These are phyloP conservation scores for Salvia miltiorrhiza DNA, from an alignment of 257 asterid species.

Conservation along the genomic window DNA sequence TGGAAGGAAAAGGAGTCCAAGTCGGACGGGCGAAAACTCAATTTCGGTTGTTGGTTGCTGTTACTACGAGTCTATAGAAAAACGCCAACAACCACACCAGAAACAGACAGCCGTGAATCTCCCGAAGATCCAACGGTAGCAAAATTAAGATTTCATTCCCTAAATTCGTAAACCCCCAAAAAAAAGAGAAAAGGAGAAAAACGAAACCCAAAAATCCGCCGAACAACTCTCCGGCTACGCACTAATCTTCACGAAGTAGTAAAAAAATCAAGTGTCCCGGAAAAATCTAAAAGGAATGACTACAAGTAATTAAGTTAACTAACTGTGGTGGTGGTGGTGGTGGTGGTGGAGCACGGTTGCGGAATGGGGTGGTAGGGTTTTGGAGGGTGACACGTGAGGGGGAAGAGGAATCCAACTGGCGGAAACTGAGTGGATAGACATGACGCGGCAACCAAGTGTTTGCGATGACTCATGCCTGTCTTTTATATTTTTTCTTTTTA, in stretches of 20 bases:
- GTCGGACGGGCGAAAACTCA: conserved; percentile 13
- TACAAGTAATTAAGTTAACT: background rate
- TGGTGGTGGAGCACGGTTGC: conserved; percentile 21
- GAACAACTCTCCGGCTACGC: background rate
- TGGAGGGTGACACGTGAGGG: conserved; percentile 58
- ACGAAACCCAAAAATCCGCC: conserved; percentile 1
- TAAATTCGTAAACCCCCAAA: background rate
- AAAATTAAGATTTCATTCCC: conserved; percentile 5
- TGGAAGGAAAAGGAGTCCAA: conserved; percentile 39
- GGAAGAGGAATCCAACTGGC: conserved; percentile 42
- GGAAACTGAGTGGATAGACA: conserved; percentile 39
- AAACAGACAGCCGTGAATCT: background rate
- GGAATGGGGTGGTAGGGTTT: conserved; percentile 30
- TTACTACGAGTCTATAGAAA: conserved; percentile 3
- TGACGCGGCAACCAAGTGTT: conserved; percentile 43
- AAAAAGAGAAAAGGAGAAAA: background rate
- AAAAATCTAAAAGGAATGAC: background rate
- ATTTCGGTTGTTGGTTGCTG: background rate
- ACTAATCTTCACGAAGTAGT: background rate
- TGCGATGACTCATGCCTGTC: conserved; percentile 17
- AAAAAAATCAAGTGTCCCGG: background rate
- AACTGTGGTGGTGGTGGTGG: conserved; percentile 18
- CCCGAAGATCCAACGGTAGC: conserved; percentile 26
- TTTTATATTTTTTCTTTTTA: background rate
- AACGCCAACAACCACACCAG: background rate